Conservation (phyloP, 176 grass and related monocot genomes). For the Raddia guianensis region DNA sequence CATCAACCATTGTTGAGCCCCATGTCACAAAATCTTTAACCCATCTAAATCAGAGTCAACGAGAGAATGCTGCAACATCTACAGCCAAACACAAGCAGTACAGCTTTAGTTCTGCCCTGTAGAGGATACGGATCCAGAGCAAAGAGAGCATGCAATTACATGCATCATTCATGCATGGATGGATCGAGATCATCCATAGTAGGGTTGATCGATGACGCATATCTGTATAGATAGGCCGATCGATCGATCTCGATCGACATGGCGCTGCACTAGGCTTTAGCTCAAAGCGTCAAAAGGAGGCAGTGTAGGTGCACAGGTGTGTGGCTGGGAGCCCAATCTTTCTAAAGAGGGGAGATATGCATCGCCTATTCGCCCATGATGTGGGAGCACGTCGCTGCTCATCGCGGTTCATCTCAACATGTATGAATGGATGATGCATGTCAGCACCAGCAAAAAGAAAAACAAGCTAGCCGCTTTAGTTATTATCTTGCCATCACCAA, state of each 20-base stretch:
- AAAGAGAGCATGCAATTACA: background rate
- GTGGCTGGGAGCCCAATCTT: background rate
- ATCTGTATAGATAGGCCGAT: background rate
- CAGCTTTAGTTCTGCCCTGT: background rate
- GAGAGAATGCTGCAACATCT: no score
- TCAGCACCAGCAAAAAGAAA: no score
- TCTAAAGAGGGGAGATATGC: background rate
- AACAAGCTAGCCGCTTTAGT: no score
- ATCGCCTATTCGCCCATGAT: constrained; percentile 7
- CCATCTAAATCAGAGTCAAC: no score
- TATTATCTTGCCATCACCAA: no score
- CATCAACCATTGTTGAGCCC: no score
- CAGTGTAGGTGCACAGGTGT: background rate
- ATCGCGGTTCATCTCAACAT: no score
- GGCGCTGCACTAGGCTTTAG: background rate
- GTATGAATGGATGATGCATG: no score
- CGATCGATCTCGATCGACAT: no score
- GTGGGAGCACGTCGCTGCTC: background rate
- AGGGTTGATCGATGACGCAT: background rate
- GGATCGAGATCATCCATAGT: background rate
- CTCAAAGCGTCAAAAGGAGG: constrained; percentile 14
- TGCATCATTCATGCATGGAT: background rate
- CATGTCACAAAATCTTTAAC: no score
- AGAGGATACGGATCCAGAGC: background rate
- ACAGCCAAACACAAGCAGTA: background rate